Evolutionary conservation across 176 grass and related monocot genomes (phyloP), one percentile per base, ranked within the genome.

Genomic region (Saccharum spontaneum): DNA sequence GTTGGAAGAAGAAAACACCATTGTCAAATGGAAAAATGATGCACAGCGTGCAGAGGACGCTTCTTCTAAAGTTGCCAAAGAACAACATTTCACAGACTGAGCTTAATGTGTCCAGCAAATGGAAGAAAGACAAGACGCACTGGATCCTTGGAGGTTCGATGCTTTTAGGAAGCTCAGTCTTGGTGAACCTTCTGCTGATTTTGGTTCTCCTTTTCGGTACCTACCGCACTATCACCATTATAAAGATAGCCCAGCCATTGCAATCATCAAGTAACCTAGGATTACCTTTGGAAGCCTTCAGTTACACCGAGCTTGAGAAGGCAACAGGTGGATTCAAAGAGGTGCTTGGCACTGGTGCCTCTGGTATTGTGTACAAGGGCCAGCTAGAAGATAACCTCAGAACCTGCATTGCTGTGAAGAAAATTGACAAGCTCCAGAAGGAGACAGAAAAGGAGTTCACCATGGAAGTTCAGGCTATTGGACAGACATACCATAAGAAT

Each of bases 1-100:
- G 89, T 49, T 89, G 71, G 66, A 94, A 94, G 81, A 94, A 89
- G 38, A 94, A 83, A 67, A 44, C 76, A 4, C 92, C 92, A 8
- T 60, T 94, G 38, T 82, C 92, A 8, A 89, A 91, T 36, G 92
- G 92, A 1, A 54, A 4, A 7, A 85, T 26, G 39, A 49, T 14
- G 0, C 14, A 20, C 22, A 26, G 9, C 22, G 54, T 79, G 3
- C 10, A 84, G 2, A 40, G 67, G 16, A 85, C 10, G 6, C 0
- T 78, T 14, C 13, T 87, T 5, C 23, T 94, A 24, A 94, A 91
- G 52, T 67, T 94, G 10, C 82, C 71, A 18, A 84, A 41, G 31
- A 28, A 74, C 48, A 94, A 89, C 28, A 15, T 20, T 52, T 78
- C 84, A 20, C 60, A 49, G 12, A 5, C 16, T 4, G 12, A 36